Conservation (phyloP, 1,284 basidiomycete genomes). For the Coriolopsis trogii region DNA sequence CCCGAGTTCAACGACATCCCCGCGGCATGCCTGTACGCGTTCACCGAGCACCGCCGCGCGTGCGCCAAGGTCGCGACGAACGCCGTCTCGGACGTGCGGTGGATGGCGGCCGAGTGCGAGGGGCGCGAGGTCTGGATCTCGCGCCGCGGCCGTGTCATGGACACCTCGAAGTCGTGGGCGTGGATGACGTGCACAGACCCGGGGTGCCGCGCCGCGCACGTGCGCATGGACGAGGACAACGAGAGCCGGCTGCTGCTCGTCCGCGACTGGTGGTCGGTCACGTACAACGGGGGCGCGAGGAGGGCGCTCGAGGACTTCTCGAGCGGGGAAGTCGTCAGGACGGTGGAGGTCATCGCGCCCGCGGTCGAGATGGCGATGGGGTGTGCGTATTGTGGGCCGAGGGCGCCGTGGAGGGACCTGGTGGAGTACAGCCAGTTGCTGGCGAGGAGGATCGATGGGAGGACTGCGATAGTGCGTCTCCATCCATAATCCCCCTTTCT, state of each 20-base stretch:
- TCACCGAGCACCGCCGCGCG: not conserved
- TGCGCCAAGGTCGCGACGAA: not conserved
- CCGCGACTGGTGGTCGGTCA: not conserved
- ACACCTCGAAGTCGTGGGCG: not conserved
- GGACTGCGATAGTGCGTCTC: not conserved
- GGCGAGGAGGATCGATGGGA: constrained; percentile 2
- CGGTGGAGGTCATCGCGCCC: not conserved
- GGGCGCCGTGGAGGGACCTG: not conserved
- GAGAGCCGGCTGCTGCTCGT: not conserved
- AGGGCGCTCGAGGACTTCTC: not conserved
- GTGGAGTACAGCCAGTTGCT: not conserved
- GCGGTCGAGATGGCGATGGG: not conserved
- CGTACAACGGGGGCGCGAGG: not conserved
- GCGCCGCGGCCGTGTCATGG: not conserved
- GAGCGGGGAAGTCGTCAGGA: not conserved
- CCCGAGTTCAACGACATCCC: not conserved
- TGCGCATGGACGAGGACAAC: not conserved
- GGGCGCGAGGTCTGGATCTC: not conserved
- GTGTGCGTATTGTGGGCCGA: not conserved
- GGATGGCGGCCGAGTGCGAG: not conserved
- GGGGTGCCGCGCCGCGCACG: not conserved
- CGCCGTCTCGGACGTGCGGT: not conserved
- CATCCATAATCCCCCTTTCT: no score
- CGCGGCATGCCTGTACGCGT: not conserved
- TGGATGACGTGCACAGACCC: not conserved